Percentiles rank a stretch among this genome's conserved stretches.
phyloP scores from a whole-genome alignment of 2,329 filamentous ascomycete species.

The Pseudocercospora crystallina region DNA sequence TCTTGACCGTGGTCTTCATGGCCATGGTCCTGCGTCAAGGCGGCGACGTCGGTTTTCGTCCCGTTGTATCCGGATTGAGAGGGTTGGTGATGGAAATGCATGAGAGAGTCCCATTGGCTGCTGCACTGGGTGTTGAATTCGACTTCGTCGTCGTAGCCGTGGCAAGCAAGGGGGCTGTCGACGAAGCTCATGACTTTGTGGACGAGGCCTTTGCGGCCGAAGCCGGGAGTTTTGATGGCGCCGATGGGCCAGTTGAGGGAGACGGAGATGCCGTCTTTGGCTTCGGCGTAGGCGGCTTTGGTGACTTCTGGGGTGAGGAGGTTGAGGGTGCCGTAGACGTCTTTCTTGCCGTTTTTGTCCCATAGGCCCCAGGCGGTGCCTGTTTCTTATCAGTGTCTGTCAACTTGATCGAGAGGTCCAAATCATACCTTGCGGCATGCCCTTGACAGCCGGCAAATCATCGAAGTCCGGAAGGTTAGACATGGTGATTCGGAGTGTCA shows the following conservation, averaged over 20 bases:
- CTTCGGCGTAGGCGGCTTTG: constrained; percentile 43
- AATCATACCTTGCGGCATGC: constrained; percentile 40
- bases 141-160: constrained; percentile 47
- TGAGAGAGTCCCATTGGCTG: constrained; percentile 49
- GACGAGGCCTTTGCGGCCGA: constrained; percentile 35
- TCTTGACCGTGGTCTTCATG: constrained; percentile 29
- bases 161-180: constrained; percentile 37
- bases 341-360: constrained; percentile 43
- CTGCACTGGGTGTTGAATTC: constrained; percentile 49
- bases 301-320: constrained; percentile 47
- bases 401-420: background rate
- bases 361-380: constrained; percentile 45
- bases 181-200: constrained; percentile 38
- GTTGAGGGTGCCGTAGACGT: constrained; percentile 47
- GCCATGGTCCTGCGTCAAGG: constrained; percentile 30
- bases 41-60: constrained; percentile 33
- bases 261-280: constrained; percentile 43
- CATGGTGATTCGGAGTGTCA: too few species aligned
- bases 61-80: constrained; percentile 54
- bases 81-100: constrained; percentile 41
- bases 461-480: constrained; percentile 39
- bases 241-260: constrained; percentile 42
- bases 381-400: constrained; percentile 12
- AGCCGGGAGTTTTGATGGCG: constrained; percentile 39
- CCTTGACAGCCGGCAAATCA: constrained; percentile 41